phyloP scores from a whole-genome alignment of 2,329 filamentous ascomycete species.

The Pseudogymnoascus sp. region DNA sequence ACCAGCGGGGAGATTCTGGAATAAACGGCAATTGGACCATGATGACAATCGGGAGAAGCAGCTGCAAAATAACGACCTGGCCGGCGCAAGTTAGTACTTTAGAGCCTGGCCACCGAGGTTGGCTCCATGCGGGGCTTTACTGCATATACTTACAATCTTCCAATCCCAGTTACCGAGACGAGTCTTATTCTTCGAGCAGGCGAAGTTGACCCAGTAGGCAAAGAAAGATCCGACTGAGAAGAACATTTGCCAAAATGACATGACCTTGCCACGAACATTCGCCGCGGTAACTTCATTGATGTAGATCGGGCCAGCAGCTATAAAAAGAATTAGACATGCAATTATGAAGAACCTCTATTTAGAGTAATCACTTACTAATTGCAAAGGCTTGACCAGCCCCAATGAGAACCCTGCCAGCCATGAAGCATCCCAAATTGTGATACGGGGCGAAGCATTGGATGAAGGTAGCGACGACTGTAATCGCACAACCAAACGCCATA shows the following conservation, averaged over 20 bases:
- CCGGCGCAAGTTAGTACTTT: not conserved
- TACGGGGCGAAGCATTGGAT: constrained; percentile 56
- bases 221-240: constrained; percentile 58
- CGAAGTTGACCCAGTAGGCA: constrained; percentile 56
- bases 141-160: constrained; percentile 57
- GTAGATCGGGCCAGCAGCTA: constrained; percentile 56
- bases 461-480: constrained; percentile 58
- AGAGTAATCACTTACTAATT: constrained; percentile 24
- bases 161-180: constrained; percentile 60
- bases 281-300: constrained; percentile 57
- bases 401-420: constrained; percentile 57
- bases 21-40: constrained; percentile 23
- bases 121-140: not conserved
- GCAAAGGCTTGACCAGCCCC: constrained; percentile 61
- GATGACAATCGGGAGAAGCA: constrained; percentile 42
- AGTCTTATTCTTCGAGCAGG: constrained; percentile 44
- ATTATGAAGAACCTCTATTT: not conserved
- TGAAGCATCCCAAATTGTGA: constrained; percentile 53
- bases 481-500: constrained; percentile 52
- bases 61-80: constrained; percentile 45
- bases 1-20: constrained; percentile 8
- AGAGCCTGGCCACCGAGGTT: not conserved
- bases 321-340: not conserved
- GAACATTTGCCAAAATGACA: constrained; percentile 61
- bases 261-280: constrained; percentile 54